Evolutionary conservation across 768 basidiomycete genomes (phyloP), one percentile per base, ranked within the genome.

Genomic region (Amanita rimosa): DNA sequence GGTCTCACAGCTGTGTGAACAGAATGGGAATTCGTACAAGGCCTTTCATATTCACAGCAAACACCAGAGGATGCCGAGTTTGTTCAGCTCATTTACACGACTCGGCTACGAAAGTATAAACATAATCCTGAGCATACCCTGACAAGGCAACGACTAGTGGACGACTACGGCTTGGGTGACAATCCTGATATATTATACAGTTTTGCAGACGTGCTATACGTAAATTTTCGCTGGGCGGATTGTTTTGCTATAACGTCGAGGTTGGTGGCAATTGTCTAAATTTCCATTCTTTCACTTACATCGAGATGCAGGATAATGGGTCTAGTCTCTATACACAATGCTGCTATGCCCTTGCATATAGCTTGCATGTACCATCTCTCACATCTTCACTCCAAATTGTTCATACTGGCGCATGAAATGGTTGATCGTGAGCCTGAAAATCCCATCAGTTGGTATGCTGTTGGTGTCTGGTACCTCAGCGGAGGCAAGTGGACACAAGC

Each of bases 11-110:
- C 37, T 26, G 37, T 24, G 10, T 16, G 39, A 37, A 3, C 56
- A 97, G 96, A 99, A 64, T 98, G 96, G 96, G 86, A 94, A 51
- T 95, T 98, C 54, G 77, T 99, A 3, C 85, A 90, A 61, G 74
- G 78, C 13, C 74, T 99, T 9, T 75, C 85, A 1, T 98, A 91
- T 58, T 68, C 72, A 29, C 78, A 85, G 34, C 95, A 98, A 61
- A 82, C 81, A 0, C 82, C 83, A 2, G 83, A 91, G 52, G 93
- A 96, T 53, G 89, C 91, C 0, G 80, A 87, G 35, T 96, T 99
- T 59, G 83, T 99, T 22, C 81, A 85, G 52, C 74, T 97, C 51
- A 92, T 98, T 53, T 99, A 99, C 58, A 89, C 85, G 0, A 79
- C 90, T 34, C 83, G 93, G 40, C 69, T 99, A 51, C 82, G 92